These are phyloP conservation scores for Thraustochytrium sp. DNA, from an alignment of 352 stramenopile species.

Conservation along the genomic window DNA sequence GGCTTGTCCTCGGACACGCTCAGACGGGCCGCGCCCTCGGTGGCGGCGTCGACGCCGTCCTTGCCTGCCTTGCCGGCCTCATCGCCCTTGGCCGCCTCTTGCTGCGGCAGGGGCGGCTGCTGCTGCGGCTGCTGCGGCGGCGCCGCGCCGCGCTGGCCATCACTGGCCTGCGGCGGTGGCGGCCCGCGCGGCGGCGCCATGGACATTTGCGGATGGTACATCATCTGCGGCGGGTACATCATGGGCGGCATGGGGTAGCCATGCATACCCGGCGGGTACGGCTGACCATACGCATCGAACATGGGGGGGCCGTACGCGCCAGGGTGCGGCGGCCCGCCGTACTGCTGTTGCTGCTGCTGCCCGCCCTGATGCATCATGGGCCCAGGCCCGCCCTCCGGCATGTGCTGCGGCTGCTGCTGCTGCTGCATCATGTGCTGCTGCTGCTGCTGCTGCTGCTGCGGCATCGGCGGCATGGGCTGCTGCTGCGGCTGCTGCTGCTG, in stretches of 20 bases:
- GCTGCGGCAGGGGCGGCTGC: neutral
- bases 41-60: neutral
- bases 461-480: too few species aligned
- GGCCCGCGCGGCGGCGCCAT: neutral
- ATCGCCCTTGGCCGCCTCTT: neutral
- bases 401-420: neutral
- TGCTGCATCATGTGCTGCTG: neutral
- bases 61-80: neutral
- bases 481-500: too few species aligned
- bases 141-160: too few species aligned
- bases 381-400: neutral
- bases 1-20: neutral
- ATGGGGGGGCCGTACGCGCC: neutral
- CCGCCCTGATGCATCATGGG: neutral
- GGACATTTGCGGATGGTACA: neutral
- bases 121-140: neutral
- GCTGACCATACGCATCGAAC: neutral
- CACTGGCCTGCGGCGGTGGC: neutral
- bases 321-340: neutral
- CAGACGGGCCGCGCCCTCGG: neutral
- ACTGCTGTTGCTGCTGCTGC: neutral
- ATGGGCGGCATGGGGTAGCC: neutral
- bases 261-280: neutral
- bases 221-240: constrained; percentile 21
- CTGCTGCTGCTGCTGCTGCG: neutral